These are phyloP conservation scores for Suillus discolor DNA, from an alignment of 768 basidiomycete species.

Conservation along the genomic window DNA sequence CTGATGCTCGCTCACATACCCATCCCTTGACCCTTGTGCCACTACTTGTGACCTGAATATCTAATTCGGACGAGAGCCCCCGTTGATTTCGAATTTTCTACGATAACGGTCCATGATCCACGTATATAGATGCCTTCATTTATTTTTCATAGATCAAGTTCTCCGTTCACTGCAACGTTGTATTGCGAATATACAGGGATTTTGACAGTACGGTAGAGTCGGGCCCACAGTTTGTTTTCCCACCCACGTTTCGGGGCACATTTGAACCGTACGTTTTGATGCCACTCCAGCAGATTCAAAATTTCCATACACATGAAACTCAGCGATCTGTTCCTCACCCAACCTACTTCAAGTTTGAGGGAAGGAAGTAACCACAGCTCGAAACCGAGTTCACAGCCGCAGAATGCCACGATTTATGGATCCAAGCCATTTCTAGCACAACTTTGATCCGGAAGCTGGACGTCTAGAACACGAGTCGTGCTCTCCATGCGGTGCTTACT, in stretches of 20 bases:
- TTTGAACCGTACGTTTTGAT: neutral
- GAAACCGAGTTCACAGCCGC: neutral
- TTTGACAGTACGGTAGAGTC: neutral
- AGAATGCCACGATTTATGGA: neutral
- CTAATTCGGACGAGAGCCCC: neutral
- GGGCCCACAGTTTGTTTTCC: neutral
- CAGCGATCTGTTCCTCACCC: neutral
- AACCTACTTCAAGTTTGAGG: neutral
- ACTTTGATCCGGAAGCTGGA: slow-evolving; percentile 6
- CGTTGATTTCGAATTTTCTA: neutral
- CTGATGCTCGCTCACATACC: neutral
- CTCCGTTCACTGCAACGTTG: neutral
- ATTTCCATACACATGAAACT: neutral
- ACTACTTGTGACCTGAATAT: neutral
- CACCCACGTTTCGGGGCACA: neutral
- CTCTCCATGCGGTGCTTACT: slow-evolving; percentile 4
- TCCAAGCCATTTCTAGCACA: slow-evolving; percentile 3
- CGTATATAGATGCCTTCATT: slow-evolving; percentile 1
- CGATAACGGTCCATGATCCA: neutral
- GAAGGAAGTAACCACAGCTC: neutral
- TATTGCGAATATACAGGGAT: neutral
- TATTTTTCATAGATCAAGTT: slow-evolving; percentile 1
- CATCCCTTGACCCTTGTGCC: neutral
- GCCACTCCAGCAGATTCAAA: neutral
- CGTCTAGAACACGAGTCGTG: slow-evolving; percentile 5